phyloP scores from a whole-genome alignment of 1,284 basidiomycete genomes.

The Ceraceosorus guamensis region DNA sequence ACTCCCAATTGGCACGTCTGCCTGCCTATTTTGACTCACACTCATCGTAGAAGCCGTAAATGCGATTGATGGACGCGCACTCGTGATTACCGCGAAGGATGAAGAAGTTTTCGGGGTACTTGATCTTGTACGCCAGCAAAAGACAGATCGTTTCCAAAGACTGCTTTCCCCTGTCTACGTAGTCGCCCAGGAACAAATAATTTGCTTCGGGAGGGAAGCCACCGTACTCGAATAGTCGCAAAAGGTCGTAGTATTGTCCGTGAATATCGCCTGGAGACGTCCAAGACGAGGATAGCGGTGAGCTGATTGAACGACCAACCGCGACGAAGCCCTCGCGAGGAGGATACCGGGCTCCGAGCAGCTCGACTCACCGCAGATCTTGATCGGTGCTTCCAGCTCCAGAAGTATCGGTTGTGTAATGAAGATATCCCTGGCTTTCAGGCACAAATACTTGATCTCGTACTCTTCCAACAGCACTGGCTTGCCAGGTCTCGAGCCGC shows the following conservation, averaged over 20 bases:
- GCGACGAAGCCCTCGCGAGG: no score
- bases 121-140: slow-evolving; percentile 83
- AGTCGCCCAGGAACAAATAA: slow-evolving; percentile 91
- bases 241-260: slow-evolving; percentile 88
- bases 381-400: slow-evolving; percentile 90
- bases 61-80: slow-evolving; percentile 88
- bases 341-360: background rate
- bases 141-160: slow-evolving; percentile 82
- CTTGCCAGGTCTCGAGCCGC: slow-evolving; percentile 84
- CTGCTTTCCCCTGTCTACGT: slow-evolving; percentile 91
- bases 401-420: slow-evolving; percentile 90
- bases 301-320: no score
- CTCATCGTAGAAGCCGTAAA: slow-evolving; percentile 95
- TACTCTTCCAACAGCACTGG: slow-evolving; percentile 88
- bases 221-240: slow-evolving; percentile 87
- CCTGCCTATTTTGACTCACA: slow-evolving; percentile 51
- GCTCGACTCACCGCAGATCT: slow-evolving; percentile 76
- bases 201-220: slow-evolving; percentile 93
- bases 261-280: slow-evolving; percentile 77
- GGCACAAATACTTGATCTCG: slow-evolving; percentile 92
- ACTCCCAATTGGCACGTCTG: background rate
- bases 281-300: no score
- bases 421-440: slow-evolving; percentile 89
- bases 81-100: slow-evolving; percentile 90
- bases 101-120: slow-evolving; percentile 97